These are phyloP conservation scores for Suillus lakei DNA, from an alignment of 768 basidiomycete genomes.

Conservation along the genomic window DNA sequence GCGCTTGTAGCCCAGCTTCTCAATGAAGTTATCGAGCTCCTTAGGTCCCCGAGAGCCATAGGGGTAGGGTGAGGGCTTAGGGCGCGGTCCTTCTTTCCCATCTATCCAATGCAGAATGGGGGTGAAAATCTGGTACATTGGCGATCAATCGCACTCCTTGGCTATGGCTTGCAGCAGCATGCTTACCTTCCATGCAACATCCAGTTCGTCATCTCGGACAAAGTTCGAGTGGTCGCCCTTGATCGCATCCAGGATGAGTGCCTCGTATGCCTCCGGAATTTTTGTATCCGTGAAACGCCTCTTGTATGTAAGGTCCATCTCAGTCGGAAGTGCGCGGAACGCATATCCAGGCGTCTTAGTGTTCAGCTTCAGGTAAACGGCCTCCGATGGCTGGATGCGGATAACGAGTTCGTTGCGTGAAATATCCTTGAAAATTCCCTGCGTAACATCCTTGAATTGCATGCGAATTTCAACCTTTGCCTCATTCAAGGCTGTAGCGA, in stretches of 20 bases:
- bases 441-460: constrained; percentile 97
- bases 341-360: constrained; percentile 91
- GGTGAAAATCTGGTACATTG: constrained; percentile 77
- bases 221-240: constrained; percentile 99
- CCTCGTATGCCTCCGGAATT: constrained; percentile 97
- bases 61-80: constrained; percentile 78
- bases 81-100: constrained; percentile 65
- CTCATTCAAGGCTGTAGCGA: constrained; percentile 83
- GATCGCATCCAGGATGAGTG: constrained; percentile 92
- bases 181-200: constrained; percentile 94
- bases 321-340: constrained; percentile 90
- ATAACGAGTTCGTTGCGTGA: constrained; percentile 97
- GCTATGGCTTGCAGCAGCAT: not conserved
- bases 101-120: constrained; percentile 97
- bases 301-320: constrained; percentile 99
- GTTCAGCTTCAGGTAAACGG: constrained; percentile 97
- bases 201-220: constrained; percentile 96
- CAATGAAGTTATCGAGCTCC: constrained; percentile 76
- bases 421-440: constrained; percentile 96
- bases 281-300: constrained; percentile 86
- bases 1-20: constrained; percentile 79
- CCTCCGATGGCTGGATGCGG: constrained; percentile 95
- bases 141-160: constrained; percentile 6
- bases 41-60: constrained; percentile 97
- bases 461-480: constrained; percentile 98